Conservation (phyloP, 2,329 filamentous ascomycete species). For the Akanthomyces uredinophilus region DNA sequence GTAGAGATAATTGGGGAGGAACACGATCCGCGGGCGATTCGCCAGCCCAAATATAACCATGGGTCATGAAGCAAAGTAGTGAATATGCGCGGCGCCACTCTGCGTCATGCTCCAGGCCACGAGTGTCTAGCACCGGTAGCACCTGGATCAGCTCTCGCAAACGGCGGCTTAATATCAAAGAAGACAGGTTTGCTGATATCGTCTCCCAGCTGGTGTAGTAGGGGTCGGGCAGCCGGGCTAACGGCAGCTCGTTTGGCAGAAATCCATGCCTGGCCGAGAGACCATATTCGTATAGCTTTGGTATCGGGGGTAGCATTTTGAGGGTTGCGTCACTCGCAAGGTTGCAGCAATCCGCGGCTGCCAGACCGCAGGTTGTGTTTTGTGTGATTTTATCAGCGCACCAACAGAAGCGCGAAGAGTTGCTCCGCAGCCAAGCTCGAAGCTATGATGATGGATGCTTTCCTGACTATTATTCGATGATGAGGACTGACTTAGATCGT, state of each 20-base stretch:
- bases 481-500: no score
- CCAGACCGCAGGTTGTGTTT: not conserved
- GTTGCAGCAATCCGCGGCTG: not conserved
- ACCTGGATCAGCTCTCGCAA: slow-evolving; percentile 73
- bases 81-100: slow-evolving; percentile 95
- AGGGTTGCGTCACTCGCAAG: not conserved
- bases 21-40: slow-evolving; percentile 73
- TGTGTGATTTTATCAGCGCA: slow-evolving; percentile 1
- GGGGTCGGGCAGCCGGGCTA: slow-evolving; percentile 74
- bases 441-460: no score
- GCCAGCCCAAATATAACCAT: slow-evolving; percentile 95
- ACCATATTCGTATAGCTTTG: slow-evolving; percentile 69
- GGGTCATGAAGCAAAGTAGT: slow-evolving; percentile 82
- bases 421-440: not conserved
- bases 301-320: slow-evolving; percentile 56
- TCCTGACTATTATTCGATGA: not conserved
- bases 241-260: slow-evolving; percentile 73
- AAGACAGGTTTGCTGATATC: slow-evolving; percentile 78
- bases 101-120: slow-evolving; percentile 71
- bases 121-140: slow-evolving; percentile 78
- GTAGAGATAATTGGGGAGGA: slow-evolving; percentile 76
- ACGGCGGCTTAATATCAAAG: slow-evolving; percentile 77
- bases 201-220: slow-evolving; percentile 97
- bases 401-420: not conserved
- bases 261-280: slow-evolving; percentile 78